Conservation (phyloP, 805 yeast genomes). For the Wilhelminamyces savonicus region DNA sequence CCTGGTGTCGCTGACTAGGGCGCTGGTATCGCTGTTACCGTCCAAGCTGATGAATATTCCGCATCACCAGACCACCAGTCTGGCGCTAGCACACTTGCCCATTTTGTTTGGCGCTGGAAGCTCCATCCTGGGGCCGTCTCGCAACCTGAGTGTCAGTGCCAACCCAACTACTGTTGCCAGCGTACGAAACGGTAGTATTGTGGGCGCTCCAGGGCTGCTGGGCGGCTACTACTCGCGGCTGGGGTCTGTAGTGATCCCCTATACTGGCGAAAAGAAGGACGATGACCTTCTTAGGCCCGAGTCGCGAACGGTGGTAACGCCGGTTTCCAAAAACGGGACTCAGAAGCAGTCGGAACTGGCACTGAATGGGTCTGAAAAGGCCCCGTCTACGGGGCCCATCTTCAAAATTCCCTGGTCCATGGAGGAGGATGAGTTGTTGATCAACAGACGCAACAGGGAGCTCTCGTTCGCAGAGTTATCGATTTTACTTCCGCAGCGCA, state of each 20-base stretch:
- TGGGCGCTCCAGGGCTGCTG: constrained; percentile 8
- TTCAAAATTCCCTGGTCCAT: constrained; percentile 41
- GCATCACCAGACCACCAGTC: constrained; percentile 35
- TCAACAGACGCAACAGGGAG: constrained; percentile 48
- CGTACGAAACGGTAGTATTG: constrained; percentile 35
- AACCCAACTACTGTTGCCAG: constrained; percentile 30
- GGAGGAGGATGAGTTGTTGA: constrained; percentile 69
- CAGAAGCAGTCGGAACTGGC: no score
- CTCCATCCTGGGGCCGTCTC: constrained; percentile 35
- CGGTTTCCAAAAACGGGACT: no score
- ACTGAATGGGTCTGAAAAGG: no score
- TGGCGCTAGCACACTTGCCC: constrained; percentile 37
- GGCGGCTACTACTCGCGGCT: constrained; percentile 30
- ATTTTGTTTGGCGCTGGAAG: constrained; percentile 29
- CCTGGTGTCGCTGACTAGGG: constrained; percentile 27
- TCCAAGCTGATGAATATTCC: constrained; percentile 42
- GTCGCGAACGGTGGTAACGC: no score
- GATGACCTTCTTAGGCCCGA: no score
- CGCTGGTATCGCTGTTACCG: constrained; percentile 36
- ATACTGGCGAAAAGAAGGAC: constrained; percentile 21
- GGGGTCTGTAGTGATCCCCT: constrained; percentile 33
- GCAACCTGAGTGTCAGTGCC: constrained; percentile 31
- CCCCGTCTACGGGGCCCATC: no score
- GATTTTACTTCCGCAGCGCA: constrained; percentile 63
- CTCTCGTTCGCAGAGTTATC: constrained; percentile 67